A percentile compares a stretch with the other conserved stretches of the same genome.
phyloP scores from a whole-genome alignment of 345 rosid species.

The Salix caprea region DNA sequence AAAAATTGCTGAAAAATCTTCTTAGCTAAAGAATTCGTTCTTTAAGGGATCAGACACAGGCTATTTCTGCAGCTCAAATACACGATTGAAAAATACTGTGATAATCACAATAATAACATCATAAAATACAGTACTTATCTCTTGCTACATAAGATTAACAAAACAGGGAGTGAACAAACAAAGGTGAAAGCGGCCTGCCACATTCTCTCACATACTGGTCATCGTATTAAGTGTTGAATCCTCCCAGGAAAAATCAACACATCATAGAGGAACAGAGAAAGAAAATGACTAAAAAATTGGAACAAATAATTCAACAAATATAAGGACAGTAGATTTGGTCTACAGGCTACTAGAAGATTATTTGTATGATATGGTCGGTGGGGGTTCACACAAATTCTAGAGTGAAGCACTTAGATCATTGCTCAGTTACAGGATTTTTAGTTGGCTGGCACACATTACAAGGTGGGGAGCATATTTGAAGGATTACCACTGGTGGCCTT shows the following conservation, averaged over 20 bases:
- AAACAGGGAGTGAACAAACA: background rate
- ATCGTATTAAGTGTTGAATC: background rate
- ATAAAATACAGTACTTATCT: background rate
- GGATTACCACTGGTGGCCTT: conserved; percentile 77
- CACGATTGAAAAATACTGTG: background rate
- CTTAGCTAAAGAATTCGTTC: background rate
- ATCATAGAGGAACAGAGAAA: background rate
- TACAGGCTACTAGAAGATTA: background rate
- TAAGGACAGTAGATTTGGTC: background rate
- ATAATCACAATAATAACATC: background rate
- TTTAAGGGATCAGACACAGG: background rate
- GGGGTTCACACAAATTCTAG: background rate
- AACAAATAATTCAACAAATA: background rate
- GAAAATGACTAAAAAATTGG: background rate
- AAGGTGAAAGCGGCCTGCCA: background rate
- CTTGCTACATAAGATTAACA: background rate
- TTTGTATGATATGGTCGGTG: background rate
- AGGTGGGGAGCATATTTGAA: conserved; percentile 2
- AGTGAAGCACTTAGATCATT: background rate
- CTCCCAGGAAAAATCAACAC: background rate
- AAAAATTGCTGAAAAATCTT: background rate
- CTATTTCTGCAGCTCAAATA: background rate
- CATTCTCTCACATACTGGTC: background rate
- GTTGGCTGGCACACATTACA: background rate
- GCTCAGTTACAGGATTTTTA: background rate